Evolutionary conservation across 78 protist genomes (phyloP), one percentile per base, ranked within the genome.

Genomic region (Neovahlkampfia damariscottae): DNA sequence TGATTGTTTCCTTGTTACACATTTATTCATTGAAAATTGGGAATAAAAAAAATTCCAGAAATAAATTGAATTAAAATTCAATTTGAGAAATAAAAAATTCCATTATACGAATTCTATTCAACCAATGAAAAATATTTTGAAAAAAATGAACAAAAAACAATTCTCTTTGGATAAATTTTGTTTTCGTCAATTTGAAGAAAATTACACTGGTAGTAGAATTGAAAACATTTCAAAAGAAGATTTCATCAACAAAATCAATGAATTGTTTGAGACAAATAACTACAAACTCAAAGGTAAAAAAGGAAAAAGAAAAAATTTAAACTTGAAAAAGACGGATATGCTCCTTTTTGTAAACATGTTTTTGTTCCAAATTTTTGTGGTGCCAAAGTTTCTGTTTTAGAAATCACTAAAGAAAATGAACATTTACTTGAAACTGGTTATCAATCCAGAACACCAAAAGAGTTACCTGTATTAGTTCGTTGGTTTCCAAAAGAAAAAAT

Each of bases 301-400:
- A n/a, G n/a, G n/a, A n/a, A n/a, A n/a, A n/a, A n/a, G n/a, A n/a
- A n/a, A n/a, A n/a, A n/a, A n/a, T n/a, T n/a, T n/a, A n/a, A n/a
- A n/a, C n/a, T n/a, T n/a, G n/a, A n/a, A 50, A 19, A 67, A 37
- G 82, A 78, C 5, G 82, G 82, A 37, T 78, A 78, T 78, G 82
- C 82, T 70, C 82, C 82, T 19, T 78, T 78, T 50, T 78, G 82
- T 80, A 78, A 78, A 30, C 82, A 78, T 76, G 7, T 78, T 5
- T 78, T 78, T 76, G 7, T 78, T 7, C 29, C 10, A 41, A 78
- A 78, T 28, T 78, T 70, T 29, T 5, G 36, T 27, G 82, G 28
- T 7, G 10, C 19, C 6, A 29, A 6, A 6, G n/a, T 7, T 41
- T 78, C 40, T 19, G 29, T n/a, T 31, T 28, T 78, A 9, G 82